A percentile compares a stretch with the other conserved stretches of the same genome.
phyloP scores from a whole-genome alignment of 2,329 filamentous ascomycete genomes.

The Epichloe scottii region DNA sequence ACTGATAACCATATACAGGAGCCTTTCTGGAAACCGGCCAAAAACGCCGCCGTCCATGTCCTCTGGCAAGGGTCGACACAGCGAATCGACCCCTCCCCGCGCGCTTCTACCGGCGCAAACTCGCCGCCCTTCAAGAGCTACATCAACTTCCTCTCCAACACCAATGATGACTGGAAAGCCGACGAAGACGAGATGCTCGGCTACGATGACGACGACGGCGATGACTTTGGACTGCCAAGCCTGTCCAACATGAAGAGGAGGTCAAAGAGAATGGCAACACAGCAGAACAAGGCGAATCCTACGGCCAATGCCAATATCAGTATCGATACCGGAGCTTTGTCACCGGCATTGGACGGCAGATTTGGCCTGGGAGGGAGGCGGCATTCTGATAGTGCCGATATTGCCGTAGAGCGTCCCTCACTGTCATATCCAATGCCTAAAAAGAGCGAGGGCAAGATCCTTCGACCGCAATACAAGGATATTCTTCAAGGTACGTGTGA shows the following conservation, averaged over 20 bases:
- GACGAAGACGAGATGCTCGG: conserved; percentile 66
- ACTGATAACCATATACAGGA: conserved; percentile 28
- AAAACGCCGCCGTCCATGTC: conserved; percentile 61
- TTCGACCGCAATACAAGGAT: conserved; percentile 95
- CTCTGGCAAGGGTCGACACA: conserved; percentile 34
- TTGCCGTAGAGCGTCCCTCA: conserved; percentile 76
- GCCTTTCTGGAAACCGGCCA: conserved; percentile 49
- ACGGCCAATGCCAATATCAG: background rate
- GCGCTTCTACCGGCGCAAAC: conserved; percentile 37
- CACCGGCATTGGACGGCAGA: conserved; percentile 24
- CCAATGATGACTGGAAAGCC: conserved; percentile 70
- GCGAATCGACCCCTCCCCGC: conserved; percentile 45
- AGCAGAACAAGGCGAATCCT: conserved; percentile 16
- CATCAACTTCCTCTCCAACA: conserved; percentile 67
- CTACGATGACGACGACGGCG: conserved; percentile 78
- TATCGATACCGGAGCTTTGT: conserved; percentile 17
- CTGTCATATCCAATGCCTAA: conserved; percentile 78
- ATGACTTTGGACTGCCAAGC: conserved; percentile 90
- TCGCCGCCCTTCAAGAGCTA: conserved; percentile 62
- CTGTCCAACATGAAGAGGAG: conserved; percentile 83
- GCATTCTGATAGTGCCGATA: conserved; percentile 80
- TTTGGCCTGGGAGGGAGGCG: conserved; percentile 35
- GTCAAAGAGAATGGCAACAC: conserved; percentile 37
- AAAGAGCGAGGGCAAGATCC: conserved; percentile 86
- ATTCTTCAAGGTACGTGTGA: conserved; percentile 54